phyloP scores from a whole-genome alignment of 129 eudicot genomes.

The Arctium lappa region DNA sequence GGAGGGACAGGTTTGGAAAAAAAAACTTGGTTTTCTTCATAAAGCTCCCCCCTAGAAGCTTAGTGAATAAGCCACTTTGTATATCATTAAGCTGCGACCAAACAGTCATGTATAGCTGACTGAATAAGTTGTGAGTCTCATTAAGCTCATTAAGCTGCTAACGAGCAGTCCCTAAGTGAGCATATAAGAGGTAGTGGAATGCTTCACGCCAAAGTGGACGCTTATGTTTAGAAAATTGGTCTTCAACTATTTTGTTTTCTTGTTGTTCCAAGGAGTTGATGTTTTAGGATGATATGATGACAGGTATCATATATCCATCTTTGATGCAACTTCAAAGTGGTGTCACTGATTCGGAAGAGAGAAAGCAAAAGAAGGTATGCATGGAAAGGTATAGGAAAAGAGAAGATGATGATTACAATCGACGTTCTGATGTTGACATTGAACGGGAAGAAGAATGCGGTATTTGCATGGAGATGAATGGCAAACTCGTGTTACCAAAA shows the following conservation, averaged over 20 bases:
- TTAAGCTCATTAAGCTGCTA: too few species aligned
- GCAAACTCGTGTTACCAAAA: slow-evolving; percentile 67
- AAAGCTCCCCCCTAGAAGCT: too few species aligned
- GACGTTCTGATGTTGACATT: slow-evolving; percentile 46
- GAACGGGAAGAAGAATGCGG: slow-evolving; percentile 84
- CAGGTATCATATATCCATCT: slow-evolving; percentile 72
- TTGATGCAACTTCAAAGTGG: slow-evolving; percentile 77
- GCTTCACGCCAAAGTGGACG: too few species aligned
- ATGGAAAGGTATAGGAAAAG: slow-evolving; percentile 64
- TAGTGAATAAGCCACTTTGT: too few species aligned
- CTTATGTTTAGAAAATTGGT: not conserved
- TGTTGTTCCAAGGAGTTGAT: not conserved
- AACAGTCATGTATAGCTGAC: too few species aligned
- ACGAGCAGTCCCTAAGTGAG: too few species aligned
- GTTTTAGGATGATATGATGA: slow-evolving; percentile 7
- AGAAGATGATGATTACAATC: slow-evolving; percentile 50
- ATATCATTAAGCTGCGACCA: too few species aligned
- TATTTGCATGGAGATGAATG: slow-evolving; percentile 72
- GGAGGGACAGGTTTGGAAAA: too few species aligned
- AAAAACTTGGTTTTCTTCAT: too few species aligned
- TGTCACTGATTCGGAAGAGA: slow-evolving; percentile 63
- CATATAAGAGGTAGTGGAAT: too few species aligned
- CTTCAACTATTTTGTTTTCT: not conserved
- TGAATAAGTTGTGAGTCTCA: too few species aligned
- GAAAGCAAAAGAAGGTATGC: slow-evolving; percentile 60